These are phyloP conservation scores for Hanseniaspora valbyensis DNA, from an alignment of 805 yeast species.

Conservation along the genomic window DNA sequence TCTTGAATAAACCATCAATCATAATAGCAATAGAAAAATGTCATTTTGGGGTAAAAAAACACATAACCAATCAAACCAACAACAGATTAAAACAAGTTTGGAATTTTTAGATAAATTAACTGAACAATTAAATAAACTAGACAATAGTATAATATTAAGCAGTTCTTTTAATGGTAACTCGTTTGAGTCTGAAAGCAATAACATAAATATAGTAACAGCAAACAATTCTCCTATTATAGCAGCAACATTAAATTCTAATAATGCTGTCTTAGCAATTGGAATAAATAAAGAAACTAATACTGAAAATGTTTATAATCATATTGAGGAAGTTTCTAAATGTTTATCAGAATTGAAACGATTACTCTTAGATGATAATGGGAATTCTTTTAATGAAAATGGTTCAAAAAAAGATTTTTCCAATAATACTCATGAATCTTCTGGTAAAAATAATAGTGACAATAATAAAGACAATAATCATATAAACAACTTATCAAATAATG, in stretches of 20 bases:
- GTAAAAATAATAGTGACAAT: not conserved
- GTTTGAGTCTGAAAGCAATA: not conserved
- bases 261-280: not conserved
- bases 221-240: slow-evolving; percentile 1
- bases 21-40: not conserved
- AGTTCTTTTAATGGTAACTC: not conserved
- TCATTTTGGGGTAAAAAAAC: slow-evolving; percentile 11
- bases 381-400: not conserved
- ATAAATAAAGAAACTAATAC: slow-evolving; percentile 1
- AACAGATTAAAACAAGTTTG: not conserved
- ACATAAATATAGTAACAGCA: not conserved
- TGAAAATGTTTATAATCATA: not conserved
- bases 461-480: not conserved
- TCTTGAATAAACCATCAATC: no score
- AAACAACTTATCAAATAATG: not conserved
- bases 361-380: not conserved
- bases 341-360: not conserved
- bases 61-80: not conserved
- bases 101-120: not conserved
- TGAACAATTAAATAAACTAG: slow-evolving; percentile 2
- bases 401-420: not conserved
- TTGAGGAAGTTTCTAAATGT: slow-evolving; percentile 5
- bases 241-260: not conserved
- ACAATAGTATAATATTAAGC: not conserved
- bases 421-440: not conserved